A percentile compares a stretch with the other conserved stretches of the same genome.
Evolutionary conservation across 1,284 basidiomycete species (phyloP).

Genomic region (Laetiporus sulphureus): DNA sequence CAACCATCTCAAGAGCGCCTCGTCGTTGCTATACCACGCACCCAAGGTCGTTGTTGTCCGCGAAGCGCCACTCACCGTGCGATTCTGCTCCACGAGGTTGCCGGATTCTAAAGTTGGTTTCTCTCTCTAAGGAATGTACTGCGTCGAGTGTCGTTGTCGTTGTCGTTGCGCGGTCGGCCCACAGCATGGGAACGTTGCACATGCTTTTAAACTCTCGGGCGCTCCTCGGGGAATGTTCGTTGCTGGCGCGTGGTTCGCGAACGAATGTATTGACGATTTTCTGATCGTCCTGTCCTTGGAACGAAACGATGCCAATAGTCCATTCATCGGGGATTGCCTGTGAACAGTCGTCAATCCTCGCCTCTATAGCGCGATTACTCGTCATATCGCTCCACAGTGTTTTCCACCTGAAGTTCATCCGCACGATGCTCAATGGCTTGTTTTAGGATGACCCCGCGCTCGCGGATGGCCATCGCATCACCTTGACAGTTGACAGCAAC

Average conservation of each 20-base stretch:
- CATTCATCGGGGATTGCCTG: too few relatives aligned
- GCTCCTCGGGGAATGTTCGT: too few relatives aligned
- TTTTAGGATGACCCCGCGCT: not conserved
- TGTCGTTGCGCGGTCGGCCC: too few relatives aligned
- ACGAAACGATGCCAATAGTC: too few relatives aligned
- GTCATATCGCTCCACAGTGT: conserved; percentile 3
- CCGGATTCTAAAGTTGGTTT: conserved; percentile 2
- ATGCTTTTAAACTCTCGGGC: too few relatives aligned
- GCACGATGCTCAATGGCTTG: too few relatives aligned
- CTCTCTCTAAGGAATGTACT: too few relatives aligned
- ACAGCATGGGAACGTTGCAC: too few relatives aligned
- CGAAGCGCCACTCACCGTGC: conserved; percentile 7
- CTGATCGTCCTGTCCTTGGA: too few relatives aligned
- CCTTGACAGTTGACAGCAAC: conserved; percentile 11
- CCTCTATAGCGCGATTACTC: conserved; percentile 3
- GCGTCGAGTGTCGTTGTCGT: too few relatives aligned
- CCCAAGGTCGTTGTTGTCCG: conserved; percentile 16
- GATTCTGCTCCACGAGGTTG: conserved; percentile 15
- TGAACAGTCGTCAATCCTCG: not conserved
- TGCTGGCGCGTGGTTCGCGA: too few relatives aligned
- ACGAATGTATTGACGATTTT: too few relatives aligned
- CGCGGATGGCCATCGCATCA: conserved; percentile 1
- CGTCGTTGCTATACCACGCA: conserved; percentile 20
- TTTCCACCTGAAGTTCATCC: not conserved
- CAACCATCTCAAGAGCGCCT: conserved; percentile 25